Percentiles rank a stretch among this genome's conserved stretches.
Conservation (phyloP, 306 rosid species). For the Trifolium pratense region DNA sequence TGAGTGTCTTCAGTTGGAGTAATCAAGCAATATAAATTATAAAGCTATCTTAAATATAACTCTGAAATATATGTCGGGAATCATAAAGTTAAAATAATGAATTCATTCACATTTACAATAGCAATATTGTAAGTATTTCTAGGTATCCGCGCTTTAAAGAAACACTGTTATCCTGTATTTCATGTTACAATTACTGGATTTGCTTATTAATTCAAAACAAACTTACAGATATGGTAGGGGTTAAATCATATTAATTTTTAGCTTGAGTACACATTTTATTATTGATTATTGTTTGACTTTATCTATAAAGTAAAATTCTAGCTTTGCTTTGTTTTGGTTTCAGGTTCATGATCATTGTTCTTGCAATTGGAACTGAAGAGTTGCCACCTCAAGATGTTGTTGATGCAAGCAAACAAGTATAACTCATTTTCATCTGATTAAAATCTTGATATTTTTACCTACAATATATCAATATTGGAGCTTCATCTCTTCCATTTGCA, state of each 20-base stretch:
- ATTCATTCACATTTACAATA: background rate
- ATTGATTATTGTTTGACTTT: no score
- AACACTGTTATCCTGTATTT: constrained; percentile 14
- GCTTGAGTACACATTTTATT: constrained; percentile 16
- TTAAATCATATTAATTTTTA: no score
- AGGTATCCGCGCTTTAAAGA: background rate
- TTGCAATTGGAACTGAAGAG: constrained; percentile 94
- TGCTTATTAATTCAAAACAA: constrained; percentile 4
- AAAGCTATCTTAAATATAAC: background rate
- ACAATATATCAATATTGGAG: no score
- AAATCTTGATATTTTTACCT: no score
- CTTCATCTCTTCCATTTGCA: no score
- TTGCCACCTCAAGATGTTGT: constrained; percentile 89
- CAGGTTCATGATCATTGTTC: constrained; percentile 86
- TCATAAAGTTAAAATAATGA: background rate
- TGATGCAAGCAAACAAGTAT: constrained; percentile 88
- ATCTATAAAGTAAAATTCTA: constrained; percentile 25
- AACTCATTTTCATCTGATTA: constrained; percentile 42
- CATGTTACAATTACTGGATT: background rate
- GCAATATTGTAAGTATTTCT: background rate
- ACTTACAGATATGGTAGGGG: no score
- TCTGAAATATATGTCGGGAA: background rate
- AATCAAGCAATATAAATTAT: background rate
- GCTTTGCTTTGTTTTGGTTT: constrained; percentile 45
- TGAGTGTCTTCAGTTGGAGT: background rate